Conservation (phyloP, 1,284 basidiomycete genomes). For the Chondrostereum purpureum region DNA sequence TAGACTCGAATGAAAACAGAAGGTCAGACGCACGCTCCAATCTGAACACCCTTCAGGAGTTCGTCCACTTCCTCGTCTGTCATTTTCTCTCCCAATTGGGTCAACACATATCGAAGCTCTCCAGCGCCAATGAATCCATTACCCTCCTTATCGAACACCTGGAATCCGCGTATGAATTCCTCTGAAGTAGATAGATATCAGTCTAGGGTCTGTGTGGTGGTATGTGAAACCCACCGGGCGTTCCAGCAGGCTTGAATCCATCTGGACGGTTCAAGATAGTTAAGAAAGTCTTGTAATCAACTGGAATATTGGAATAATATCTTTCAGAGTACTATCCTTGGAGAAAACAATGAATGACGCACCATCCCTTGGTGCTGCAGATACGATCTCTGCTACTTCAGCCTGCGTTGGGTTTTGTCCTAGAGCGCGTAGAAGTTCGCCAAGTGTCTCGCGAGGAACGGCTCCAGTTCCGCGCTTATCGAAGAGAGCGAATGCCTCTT, state of each 20-base stretch:
- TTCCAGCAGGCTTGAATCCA: conserved; percentile 94
- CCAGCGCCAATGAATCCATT: conserved; percentile 96
- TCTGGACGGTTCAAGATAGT: conserved; percentile 91
- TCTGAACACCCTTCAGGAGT: conserved; percentile 89
- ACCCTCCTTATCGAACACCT: conserved; percentile 98
- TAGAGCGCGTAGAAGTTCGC: conserved; percentile 91
- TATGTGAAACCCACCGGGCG: conserved; percentile 77
- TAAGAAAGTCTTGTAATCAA: conserved; percentile 87
- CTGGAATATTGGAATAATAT: conserved; percentile 29
- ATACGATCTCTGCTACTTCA: conserved; percentile 83
- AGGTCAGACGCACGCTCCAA: conserved; percentile 66
- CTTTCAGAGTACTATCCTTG: background rate
- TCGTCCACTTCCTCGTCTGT: conserved; percentile 97
- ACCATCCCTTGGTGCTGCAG: conserved; percentile 73
- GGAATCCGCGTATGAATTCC: conserved; percentile 98
- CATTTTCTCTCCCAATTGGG: conserved; percentile 97
- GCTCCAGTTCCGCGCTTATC: conserved; percentile 94
- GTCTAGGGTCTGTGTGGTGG: background rate
- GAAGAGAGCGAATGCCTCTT: conserved; percentile 95
- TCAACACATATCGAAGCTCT: conserved; percentile 89
- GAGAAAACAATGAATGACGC: conserved; percentile 27
- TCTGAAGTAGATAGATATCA: conserved; percentile 44
- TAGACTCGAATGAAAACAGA: conserved; percentile 4
- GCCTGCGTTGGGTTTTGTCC: conserved; percentile 99
- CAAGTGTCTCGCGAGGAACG: conserved; percentile 83